Evolutionary conservation across 108 stramenopile species (phyloP).

Genomic region (Nitzschia sp.): DNA sequence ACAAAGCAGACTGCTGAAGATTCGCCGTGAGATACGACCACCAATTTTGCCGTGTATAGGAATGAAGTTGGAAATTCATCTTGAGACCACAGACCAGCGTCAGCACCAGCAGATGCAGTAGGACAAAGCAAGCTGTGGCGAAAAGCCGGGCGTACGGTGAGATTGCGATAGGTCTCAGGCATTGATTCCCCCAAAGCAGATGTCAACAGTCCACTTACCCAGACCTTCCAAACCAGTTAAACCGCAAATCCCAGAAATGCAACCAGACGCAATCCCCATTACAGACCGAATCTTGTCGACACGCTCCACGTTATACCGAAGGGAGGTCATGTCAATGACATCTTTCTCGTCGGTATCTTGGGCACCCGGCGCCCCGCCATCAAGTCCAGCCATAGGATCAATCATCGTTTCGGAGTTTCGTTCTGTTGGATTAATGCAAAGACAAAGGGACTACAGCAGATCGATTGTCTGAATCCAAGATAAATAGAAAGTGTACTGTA

Average conservation of each 20-base stretch:
- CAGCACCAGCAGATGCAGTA: conserved; percentile 58
- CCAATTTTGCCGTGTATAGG: conserved; percentile 66
- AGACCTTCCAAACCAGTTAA: conserved; percentile 76
- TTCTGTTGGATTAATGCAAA: too few relatives aligned
- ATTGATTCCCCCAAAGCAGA: neutral
- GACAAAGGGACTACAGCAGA: too few relatives aligned
- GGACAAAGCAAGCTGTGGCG: conserved; percentile 56
- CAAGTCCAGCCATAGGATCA: conserved; percentile 84
- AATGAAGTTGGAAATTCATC: conserved; percentile 71
- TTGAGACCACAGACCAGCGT: conserved; percentile 58
- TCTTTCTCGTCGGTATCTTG: conserved; percentile 52
- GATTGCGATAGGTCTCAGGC: neutral
- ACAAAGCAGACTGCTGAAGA: conserved; percentile 78
- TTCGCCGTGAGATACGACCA: conserved; percentile 62
- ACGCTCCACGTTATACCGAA: conserved; percentile 60
- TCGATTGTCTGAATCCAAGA: too few relatives aligned
- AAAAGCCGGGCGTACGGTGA: neutral
- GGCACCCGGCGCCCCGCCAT: conserved; percentile 18
- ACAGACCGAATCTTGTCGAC: conserved; percentile 82
- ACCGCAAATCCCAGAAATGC: conserved; percentile 82
- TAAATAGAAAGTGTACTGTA: too few relatives aligned
- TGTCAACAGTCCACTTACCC: conserved; percentile 49
- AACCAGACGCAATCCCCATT: conserved; percentile 84
- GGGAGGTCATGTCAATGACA: conserved; percentile 68
- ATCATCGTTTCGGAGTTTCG: conserved; percentile 26